phyloP scores from a whole-genome alignment of 305 asterid genomes.

The Fraxinus floribunda region DNA sequence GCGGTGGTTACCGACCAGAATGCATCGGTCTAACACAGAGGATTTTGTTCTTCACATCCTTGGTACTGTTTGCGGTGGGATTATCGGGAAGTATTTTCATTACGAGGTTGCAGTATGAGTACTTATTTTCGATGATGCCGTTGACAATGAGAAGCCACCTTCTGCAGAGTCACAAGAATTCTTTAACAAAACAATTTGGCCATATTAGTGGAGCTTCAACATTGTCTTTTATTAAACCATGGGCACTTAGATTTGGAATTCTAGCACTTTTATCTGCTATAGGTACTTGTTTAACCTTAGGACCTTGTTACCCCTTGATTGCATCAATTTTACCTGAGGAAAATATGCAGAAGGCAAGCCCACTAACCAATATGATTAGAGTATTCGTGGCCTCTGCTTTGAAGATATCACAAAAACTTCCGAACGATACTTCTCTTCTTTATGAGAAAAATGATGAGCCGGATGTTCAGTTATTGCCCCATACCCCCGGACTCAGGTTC shows the following conservation, averaged over 20 bases:
- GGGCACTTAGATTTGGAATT: neutral
- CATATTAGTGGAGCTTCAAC: neutral
- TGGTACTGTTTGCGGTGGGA: neutral
- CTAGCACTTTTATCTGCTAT: neutral
- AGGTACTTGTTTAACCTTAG: neutral
- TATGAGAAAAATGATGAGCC: neutral
- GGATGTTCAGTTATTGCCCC: neutral
- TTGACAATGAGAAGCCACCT: too few relatives aligned
- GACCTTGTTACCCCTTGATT: neutral
- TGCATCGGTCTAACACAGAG: neutral
- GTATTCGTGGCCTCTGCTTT: conserved; percentile 22
- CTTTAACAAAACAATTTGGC: neutral
- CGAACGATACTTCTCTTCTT: conserved; percentile 1
- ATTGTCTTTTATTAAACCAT: neutral
- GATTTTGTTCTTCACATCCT: neutral
- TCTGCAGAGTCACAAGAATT: too few relatives aligned
- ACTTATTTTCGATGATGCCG: neutral
- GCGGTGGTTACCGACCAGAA: neutral
- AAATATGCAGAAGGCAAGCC: neutral
- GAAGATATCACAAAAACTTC: conserved; percentile 7
- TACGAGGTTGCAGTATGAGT: neutral
- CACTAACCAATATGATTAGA: conserved; percentile 15
- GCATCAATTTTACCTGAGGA: neutral
- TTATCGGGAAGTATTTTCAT: neutral
- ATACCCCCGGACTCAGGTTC: neutral